phyloP scores from a whole-genome alignment of 306 rosid species.

The Cicer pinnatifidum region DNA sequence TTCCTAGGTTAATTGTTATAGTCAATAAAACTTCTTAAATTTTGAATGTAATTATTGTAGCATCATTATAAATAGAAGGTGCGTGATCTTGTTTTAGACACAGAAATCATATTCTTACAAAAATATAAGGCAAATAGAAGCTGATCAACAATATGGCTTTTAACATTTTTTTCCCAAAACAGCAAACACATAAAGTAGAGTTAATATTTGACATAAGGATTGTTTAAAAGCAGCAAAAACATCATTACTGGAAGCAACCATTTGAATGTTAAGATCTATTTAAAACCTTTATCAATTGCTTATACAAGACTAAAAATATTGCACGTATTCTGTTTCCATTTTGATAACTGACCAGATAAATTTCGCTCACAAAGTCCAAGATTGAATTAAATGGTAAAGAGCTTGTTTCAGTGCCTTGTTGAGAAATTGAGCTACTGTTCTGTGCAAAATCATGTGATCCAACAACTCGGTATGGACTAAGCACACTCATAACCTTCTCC shows the following conservation, averaged over 20 bases:
- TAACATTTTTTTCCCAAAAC: conserved; percentile 2
- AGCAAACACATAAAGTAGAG: conserved; percentile 16
- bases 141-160: conserved; percentile 27
- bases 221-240: conserved; percentile 13
- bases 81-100: no score
- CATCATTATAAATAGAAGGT: no score
- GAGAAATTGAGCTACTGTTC: conserved; percentile 60
- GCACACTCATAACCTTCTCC: conserved; percentile 80
- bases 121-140: conserved; percentile 25
- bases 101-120: background rate
- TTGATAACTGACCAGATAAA: conserved; percentile 76
- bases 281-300: conserved; percentile 11
- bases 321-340: conserved; percentile 17
- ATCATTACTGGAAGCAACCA: conserved; percentile 1
- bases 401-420: conserved; percentile 55
- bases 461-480: conserved; percentile 70
- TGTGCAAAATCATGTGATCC: conserved; percentile 72
- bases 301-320: conserved; percentile 6
- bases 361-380: conserved; percentile 87
- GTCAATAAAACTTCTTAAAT: no score
- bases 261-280: conserved; percentile 34
- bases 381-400: conserved; percentile 78
- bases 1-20: no score
- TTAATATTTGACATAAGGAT: conserved; percentile 22
- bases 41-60: no score